These are phyloP conservation scores for Rutstroemia sp. DNA, from an alignment of 2,329 filamentous ascomycete genomes.

Conservation along the genomic window DNA sequence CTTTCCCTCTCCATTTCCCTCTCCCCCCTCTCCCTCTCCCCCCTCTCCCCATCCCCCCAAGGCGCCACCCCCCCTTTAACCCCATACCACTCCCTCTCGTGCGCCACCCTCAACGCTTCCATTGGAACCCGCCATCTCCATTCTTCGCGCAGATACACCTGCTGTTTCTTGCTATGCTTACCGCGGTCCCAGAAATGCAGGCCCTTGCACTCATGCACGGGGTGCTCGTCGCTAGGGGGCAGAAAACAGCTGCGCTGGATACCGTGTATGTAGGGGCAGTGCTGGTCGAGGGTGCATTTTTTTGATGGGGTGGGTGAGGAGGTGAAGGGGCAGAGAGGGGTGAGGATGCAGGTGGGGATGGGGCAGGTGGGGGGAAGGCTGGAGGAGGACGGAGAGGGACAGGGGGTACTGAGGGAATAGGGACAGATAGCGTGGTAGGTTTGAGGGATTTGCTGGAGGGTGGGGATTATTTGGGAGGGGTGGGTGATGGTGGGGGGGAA, in stretches of 20 bases:
- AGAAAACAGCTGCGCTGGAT: too few species aligned
- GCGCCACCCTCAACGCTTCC: background rate
- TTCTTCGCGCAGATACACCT: background rate
- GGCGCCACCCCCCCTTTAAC: background rate
- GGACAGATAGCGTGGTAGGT: background rate
- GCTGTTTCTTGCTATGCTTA: background rate
- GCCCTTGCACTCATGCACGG: background rate
- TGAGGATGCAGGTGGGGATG: background rate
- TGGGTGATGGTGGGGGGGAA: background rate
- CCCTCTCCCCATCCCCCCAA: background rate
- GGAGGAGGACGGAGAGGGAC: background rate
- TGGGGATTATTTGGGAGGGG: background rate
- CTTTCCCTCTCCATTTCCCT: background rate
- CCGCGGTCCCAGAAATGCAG: background rate
- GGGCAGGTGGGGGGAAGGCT: background rate
- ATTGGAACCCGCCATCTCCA: slow-evolving; percentile 2
- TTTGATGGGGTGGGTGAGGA: too few species aligned
- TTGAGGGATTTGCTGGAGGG: background rate
- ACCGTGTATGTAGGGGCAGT: too few species aligned
- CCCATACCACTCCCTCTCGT: background rate
- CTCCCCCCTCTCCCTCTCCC: background rate
- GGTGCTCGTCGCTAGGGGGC: too few species aligned
- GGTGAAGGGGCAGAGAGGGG: background rate
- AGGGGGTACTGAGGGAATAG: background rate
- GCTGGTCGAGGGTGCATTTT: too few species aligned